Evolutionary conservation across 306 rosid species (phyloP), one percentile per base, ranked within the genome.

Genomic region (Cucurbita moschata): DNA sequence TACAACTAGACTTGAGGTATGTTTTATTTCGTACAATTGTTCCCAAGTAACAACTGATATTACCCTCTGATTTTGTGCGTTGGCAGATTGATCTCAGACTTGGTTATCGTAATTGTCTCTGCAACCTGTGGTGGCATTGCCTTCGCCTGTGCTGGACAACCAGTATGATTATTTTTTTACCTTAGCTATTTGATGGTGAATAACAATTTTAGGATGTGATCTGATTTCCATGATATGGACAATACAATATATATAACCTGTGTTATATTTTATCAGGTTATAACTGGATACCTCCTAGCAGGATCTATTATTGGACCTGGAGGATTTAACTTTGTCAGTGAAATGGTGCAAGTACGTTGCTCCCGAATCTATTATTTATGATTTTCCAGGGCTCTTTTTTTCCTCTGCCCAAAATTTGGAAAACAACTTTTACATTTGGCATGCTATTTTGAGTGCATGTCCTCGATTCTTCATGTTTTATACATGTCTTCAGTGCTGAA

Each of bases 81-180:
- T 58, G 73, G 77, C 64, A 85, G 88, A 81, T 77, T 85, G 78
- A 85, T 85, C 74, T 85, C 88, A 53, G 88, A 85, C 75, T 70
- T 85, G 69, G 88, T 85, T 10, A 81, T 85, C 26, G 88, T 85
- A 59, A 85, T 85, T 74, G 88, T 85, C 55, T 85, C 79, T 77
- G 88, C 88, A 71, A 85, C 88, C 44, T 85, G 88, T 77, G 88
- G 88, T 58, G 88, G 88, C 49, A 85, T 85, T 65, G 88, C 88
- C 81, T 85, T 85, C 58, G 88, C 88, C 60, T 85, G 88, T 77
- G 86, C 88, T 71, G 88, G 88, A 79, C 88, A 85, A 72, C 88
- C 88, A 72, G 88, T 85, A 74, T 54, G 88, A 58, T 64, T 77
- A 44, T 53, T 11, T 81, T 67, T 67, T 39, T 64, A 56, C 39